Base-by-base conservation (phyloP, 805 yeast species). In the Zygotorulaspora florentina region DNA sequence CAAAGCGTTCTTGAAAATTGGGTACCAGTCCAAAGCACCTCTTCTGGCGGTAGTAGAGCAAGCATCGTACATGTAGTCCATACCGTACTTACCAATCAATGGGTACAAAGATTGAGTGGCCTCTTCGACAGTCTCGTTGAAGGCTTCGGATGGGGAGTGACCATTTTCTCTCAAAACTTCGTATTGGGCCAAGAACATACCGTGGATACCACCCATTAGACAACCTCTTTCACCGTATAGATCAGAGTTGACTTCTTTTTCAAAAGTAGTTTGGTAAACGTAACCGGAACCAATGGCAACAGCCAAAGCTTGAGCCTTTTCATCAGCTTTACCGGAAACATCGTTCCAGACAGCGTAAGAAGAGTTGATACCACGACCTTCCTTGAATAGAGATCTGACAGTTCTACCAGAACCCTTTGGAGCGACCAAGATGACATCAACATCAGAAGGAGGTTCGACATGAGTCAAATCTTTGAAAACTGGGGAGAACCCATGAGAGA, bases 391-490 rank as follows among this genome's bases (percentile, higher is more conserved):
- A 55, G 98, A 85, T 82, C 99, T 87, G 62, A 93, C 99, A 63
- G 99, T 93, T 81, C 99, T 89, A 77, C 99, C 99, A 55, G 98
- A 91, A 72, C 99, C 99, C 86, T 93, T 93, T 77, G 99, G 99
- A 73, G 99, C 99, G 68, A 91, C 99, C 69, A 93, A 80, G 76
- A 93, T 93, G 60, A 90, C 97, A 68, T 93, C 99, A 59, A 93
- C 80, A 76, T 91, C 86, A 59, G 76, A 74, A 77, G 99, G 99
- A 66, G 96, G 85, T 65, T 82, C 96, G 65, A 93, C 99, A 66
- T 90, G 78, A 70, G 99, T 93, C 75, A 91, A 84, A 64, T 89
- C 89, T 78, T 89, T 88, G 91, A 93, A 93, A 53, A 93, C 97
- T 68, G 98, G 98, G 46, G 97, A 90, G 87, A 93, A 93, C 69